A percentile compares a stretch with the other conserved stretches of the same genome.
These are phyloP conservation scores for Porcisia hertigi DNA, from an alignment of 208 protist species.

Conservation along the genomic window DNA sequence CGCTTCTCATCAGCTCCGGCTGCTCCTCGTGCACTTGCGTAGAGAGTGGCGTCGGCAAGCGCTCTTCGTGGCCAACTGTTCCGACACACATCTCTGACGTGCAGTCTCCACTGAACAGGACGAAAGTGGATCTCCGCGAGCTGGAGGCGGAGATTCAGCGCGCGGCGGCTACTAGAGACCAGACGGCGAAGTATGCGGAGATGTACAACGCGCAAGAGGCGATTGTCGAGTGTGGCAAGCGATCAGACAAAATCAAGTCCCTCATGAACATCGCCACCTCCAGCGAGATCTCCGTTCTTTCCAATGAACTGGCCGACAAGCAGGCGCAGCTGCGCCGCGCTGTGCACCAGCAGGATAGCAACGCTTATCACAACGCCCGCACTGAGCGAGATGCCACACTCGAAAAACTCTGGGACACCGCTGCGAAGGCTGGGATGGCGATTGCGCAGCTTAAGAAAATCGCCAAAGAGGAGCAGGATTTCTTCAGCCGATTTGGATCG, in stretches of 20 bases:
- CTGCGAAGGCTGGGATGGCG: constrained; percentile 36
- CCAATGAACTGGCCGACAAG: constrained; percentile 39
- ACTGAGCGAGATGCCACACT: constrained; percentile 43
- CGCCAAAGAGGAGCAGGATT: constrained; percentile 43
- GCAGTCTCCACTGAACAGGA: neutral
- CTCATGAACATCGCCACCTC: constrained; percentile 52
- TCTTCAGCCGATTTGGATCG: constrained; percentile 38
- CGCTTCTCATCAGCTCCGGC: constrained; percentile 28
- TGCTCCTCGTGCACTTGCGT: neutral
- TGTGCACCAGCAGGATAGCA: constrained; percentile 38
- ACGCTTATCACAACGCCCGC: constrained; percentile 40
- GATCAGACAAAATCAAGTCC: constrained; percentile 34
- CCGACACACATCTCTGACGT: neutral
- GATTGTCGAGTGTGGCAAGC: constrained; percentile 44
- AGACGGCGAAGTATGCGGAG: constrained; percentile 17
- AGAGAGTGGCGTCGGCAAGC: neutral
- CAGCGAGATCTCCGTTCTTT: constrained; percentile 27
- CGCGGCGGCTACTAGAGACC: constrained; percentile 3
- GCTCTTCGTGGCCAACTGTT: constrained; percentile 4
- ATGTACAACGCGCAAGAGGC: constrained; percentile 22
- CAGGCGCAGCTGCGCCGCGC: constrained; percentile 48
- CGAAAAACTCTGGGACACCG: constrained; percentile 42
- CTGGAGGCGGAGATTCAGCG: constrained; percentile 8
- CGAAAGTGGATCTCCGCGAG: constrained; percentile 9
- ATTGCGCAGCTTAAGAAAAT: constrained; percentile 44